These are phyloP conservation scores for Aspergillus brunneoviolaceus DNA, from an alignment of 2,329 filamentous ascomycete species.

Conservation along the genomic window DNA sequence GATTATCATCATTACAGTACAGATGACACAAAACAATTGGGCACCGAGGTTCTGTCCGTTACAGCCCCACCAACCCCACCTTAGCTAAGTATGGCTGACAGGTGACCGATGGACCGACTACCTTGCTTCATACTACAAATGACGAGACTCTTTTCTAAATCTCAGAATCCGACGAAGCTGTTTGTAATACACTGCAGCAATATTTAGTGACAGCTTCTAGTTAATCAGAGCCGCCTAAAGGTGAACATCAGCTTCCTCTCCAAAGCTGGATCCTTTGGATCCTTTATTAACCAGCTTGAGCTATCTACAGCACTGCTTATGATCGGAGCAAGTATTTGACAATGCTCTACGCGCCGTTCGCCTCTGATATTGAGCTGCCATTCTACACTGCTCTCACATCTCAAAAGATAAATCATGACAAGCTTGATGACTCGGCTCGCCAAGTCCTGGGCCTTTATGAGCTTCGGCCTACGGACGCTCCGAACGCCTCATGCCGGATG, in stretches of 20 bases:
- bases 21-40: no score
- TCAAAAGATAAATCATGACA: conserved; percentile 94
- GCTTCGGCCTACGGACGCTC: conserved; percentile 67
- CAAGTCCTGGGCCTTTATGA: conserved; percentile 87
- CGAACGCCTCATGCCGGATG: conserved; percentile 79
- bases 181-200: no score
- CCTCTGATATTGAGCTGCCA: conserved; percentile 89
- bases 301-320: neutral
- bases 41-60: neutral
- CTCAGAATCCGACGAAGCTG: no score
- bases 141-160: neutral
- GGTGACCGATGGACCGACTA: neutral
- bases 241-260: no score
- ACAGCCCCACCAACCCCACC: neutral
- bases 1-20: no score
- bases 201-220: no score
- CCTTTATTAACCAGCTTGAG: neutral
- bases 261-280: no score
- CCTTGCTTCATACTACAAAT: no score
- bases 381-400: conserved; percentile 93
- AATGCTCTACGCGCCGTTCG: conserved; percentile 82
- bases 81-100: neutral
- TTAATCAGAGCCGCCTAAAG: no score
- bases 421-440: conserved; percentile 89
- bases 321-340: neutral